Percentiles rank a stretch among this genome's conserved stretches.
phyloP scores from a whole-genome alignment of 2,329 filamentous ascomycete species.

The Colletotrichum sp. region DNA sequence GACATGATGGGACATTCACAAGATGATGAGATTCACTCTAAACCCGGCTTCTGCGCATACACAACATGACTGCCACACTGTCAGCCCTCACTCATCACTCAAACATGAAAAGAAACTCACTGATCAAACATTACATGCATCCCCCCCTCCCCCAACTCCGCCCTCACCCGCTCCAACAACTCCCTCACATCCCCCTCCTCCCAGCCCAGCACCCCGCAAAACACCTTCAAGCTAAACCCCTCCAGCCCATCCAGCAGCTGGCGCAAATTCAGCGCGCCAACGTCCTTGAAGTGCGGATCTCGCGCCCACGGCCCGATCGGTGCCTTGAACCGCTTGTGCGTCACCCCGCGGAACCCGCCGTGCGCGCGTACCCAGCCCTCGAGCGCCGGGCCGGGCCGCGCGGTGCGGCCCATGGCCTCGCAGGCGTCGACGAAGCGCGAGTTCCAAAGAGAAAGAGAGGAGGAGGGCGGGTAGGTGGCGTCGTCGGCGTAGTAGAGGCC shows the following conservation, averaged over 20 bases:
- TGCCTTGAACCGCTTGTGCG: constrained; percentile 32
- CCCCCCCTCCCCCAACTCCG: background rate
- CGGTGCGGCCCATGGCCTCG: constrained; percentile 25
- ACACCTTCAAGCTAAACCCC: constrained; percentile 27
- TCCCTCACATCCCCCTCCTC: background rate
- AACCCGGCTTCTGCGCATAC: background rate
- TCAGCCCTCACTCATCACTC: background rate
- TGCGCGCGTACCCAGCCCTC: constrained; percentile 33
- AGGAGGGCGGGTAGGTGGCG: constrained; percentile 17
- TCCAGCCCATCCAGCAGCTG: constrained; percentile 25
- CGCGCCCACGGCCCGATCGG: constrained; percentile 42
- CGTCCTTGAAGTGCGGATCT: constrained; percentile 30
- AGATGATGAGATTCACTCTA: background rate
- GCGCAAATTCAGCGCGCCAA: constrained; percentile 26
- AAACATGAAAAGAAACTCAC: background rate
- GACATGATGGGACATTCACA: background rate
- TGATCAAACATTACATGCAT: background rate
- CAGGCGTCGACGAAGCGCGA: constrained; percentile 22
- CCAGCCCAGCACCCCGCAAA: constrained; percentile 33
- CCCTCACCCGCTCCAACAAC: background rate
- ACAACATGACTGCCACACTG: background rate
- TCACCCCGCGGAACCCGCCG: constrained; percentile 40
- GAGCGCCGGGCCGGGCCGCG: constrained; percentile 31
- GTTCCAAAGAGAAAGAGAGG: constrained; percentile 18
- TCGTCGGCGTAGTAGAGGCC: constrained; percentile 25